A percentile compares a stretch with the other conserved stretches of the same genome.
Conservation (phyloP, 1,284 basidiomycete genomes). For the Cystobasidium pallidum region DNA sequence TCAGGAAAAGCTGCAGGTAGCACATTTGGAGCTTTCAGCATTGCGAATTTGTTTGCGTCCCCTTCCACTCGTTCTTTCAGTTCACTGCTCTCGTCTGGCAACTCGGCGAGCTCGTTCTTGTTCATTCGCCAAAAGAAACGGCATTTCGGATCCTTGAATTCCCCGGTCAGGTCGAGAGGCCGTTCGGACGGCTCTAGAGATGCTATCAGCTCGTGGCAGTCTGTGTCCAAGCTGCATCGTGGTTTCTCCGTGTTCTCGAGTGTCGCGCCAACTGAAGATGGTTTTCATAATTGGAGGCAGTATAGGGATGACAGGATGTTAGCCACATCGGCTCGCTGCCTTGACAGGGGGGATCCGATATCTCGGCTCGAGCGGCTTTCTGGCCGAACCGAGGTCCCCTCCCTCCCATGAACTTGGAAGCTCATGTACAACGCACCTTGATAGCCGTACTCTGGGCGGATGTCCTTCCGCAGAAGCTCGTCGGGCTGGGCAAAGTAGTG, state of each 20-base stretch:
- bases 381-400: not conserved
- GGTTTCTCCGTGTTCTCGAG: constrained; percentile 86
- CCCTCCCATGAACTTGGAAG: not conserved
- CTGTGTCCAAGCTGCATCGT: constrained; percentile 63
- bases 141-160: constrained; percentile 85
- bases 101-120: constrained; percentile 6
- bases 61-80: constrained; percentile 2
- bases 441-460: constrained; percentile 71
- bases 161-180: constrained; percentile 69
- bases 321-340: too few species aligned
- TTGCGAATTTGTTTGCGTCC: constrained; percentile 23
- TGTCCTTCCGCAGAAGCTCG: constrained; percentile 68
- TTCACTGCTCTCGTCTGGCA: not conserved
- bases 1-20: constrained; percentile 66
- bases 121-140: constrained; percentile 57
- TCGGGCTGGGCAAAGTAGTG: constrained; percentile 82
- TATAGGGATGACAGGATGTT: too few species aligned
- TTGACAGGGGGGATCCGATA: not conserved
- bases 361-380: not conserved
- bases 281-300: too few species aligned
- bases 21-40: constrained; percentile 63
- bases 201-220: constrained; percentile 72
- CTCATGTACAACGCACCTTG: constrained; percentile 55
- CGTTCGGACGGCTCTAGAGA: constrained; percentile 72
- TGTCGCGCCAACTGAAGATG: constrained; percentile 57